phyloP scores from a whole-genome alignment of 2,329 filamentous ascomycete genomes.

The Fusarium begoniae region DNA sequence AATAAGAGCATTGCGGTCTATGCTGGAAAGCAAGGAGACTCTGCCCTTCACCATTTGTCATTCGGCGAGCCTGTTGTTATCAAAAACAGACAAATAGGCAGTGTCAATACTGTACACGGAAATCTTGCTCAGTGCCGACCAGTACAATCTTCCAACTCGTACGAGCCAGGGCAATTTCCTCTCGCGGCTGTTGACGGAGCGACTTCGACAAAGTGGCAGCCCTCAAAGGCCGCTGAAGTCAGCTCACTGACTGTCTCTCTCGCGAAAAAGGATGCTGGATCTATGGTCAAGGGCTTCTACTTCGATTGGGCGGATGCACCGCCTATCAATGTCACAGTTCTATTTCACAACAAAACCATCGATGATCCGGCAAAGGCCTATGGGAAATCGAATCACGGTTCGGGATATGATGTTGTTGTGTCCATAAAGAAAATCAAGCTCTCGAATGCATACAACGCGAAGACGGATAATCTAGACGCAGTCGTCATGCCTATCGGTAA shows the following conservation, averaged over 20 bases:
- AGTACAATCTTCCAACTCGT: rapidly evolving
- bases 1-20: not conserved
- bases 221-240: not conserved
- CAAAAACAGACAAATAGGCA: not conserved
- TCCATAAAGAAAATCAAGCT: not conserved
- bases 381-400: rapidly evolving
- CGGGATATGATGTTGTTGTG: not conserved
- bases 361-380: not conserved
- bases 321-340: not conserved
- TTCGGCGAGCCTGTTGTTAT: not conserved
- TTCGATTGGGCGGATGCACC: not conserved
- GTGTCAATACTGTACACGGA: not conserved
- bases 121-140: not conserved
- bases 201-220: not conserved
- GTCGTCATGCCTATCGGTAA: not conserved
- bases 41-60: not conserved
- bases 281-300: not conserved
- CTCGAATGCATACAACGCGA: not conserved
- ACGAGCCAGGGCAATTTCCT: not conserved
- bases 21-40: not conserved
- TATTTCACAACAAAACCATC: not conserved
- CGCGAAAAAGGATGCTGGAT: not conserved
- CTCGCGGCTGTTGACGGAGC: not conserved
- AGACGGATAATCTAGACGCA: not conserved
- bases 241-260: not conserved